Percentiles rank a stretch among this genome's conserved stretches.
These are phyloP conservation scores for Globisporangium parvum DNA, from an alignment of 352 stramenopile genomes.

Conservation along the genomic window DNA sequence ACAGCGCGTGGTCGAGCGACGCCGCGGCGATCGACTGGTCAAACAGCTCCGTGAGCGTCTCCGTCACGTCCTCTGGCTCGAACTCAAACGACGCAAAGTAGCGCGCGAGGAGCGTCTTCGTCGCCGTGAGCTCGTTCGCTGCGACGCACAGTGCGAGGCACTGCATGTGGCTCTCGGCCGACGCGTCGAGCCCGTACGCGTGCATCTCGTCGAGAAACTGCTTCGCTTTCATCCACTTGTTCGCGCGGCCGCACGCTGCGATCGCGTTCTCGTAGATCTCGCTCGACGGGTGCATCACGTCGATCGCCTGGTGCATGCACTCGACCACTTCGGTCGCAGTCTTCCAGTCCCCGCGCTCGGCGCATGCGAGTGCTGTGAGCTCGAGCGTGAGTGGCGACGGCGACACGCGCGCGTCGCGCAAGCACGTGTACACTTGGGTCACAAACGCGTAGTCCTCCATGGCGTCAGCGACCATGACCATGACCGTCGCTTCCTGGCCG, in stretches of 20 bases:
- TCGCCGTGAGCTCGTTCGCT: slow-evolving; percentile 47
- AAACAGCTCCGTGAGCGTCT: slow-evolving; percentile 37
- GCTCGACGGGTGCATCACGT: slow-evolving; percentile 62
- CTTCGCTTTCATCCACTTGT: slow-evolving; percentile 70
- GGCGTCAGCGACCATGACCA: slow-evolving; percentile 71
- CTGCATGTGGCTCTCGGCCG: slow-evolving; percentile 39
- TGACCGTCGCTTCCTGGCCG: slow-evolving; percentile 66
- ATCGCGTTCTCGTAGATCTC: slow-evolving; percentile 76
- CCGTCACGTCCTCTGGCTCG: slow-evolving; percentile 26
- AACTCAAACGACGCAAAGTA: slow-evolving; percentile 38
- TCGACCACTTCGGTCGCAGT: slow-evolving; percentile 58
- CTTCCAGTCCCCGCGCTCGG: slow-evolving; percentile 39
- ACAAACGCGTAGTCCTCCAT: slow-evolving; percentile 50
- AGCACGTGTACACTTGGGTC: slow-evolving; percentile 48
- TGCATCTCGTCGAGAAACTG: slow-evolving; percentile 62
- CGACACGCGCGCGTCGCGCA: slow-evolving; percentile 46
- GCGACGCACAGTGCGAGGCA: slow-evolving; percentile 48
- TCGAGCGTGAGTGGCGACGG: slow-evolving; percentile 70
- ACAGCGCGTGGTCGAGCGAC: slow-evolving; percentile 48
- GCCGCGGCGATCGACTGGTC: slow-evolving; percentile 28
- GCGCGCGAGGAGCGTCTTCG: slow-evolving; percentile 29
- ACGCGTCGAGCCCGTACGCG: slow-evolving; percentile 44
- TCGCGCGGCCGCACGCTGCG: slow-evolving; percentile 32
- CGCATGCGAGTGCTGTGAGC: slow-evolving; percentile 53
- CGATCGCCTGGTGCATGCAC: slow-evolving; percentile 58